Conservation (phyloP, 2,329 filamentous ascomycete genomes). For the Cercospora berteroae region DNA sequence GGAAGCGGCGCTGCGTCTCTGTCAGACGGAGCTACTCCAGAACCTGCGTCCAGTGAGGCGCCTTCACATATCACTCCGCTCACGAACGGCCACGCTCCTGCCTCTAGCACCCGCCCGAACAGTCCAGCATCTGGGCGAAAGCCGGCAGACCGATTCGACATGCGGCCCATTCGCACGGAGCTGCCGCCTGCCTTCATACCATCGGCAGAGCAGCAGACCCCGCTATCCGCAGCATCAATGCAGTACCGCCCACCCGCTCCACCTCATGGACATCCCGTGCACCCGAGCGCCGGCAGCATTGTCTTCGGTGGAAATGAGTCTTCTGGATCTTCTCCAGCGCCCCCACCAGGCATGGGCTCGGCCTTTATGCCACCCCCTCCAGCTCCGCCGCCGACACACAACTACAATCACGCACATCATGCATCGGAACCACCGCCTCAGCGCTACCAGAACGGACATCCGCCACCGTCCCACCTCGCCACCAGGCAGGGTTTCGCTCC, state of each 20-base stretch:
- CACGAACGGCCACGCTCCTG: conserved; percentile 16
- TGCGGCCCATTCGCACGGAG: conserved; percentile 32
- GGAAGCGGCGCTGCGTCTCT: conserved; percentile 21
- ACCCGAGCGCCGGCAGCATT: conserved; percentile 34
- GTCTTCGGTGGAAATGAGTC: conserved; percentile 43
- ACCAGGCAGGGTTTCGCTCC: conserved; percentile 22
- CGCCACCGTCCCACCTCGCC: conserved; percentile 19
- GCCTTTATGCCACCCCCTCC: conserved; percentile 23
- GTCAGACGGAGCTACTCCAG: conserved; percentile 20
- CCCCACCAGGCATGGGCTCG: conserved; percentile 29
- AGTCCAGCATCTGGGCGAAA: conserved; percentile 23
- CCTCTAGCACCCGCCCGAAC: conserved; percentile 8
- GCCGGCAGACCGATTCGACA: conserved; percentile 28
- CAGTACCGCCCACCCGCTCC: conserved; percentile 14
- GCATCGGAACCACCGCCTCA: conserved; percentile 26
- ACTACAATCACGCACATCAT: conserved; percentile 30
- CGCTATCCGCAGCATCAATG: conserved; percentile 27
- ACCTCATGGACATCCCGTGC: conserved; percentile 23
- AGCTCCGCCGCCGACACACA: conserved; percentile 18
- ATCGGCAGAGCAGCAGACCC: conserved; percentile 29
- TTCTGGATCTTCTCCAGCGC: conserved; percentile 40
- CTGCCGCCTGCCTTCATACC: conserved; percentile 36
- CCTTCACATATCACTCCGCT: not conserved
- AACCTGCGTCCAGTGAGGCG: conserved; percentile 5
- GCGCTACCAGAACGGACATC: conserved; percentile 7